These are phyloP conservation scores for Inonotus hispidus DNA, from an alignment of 1,284 basidiomycete genomes.

Conservation along the genomic window DNA sequence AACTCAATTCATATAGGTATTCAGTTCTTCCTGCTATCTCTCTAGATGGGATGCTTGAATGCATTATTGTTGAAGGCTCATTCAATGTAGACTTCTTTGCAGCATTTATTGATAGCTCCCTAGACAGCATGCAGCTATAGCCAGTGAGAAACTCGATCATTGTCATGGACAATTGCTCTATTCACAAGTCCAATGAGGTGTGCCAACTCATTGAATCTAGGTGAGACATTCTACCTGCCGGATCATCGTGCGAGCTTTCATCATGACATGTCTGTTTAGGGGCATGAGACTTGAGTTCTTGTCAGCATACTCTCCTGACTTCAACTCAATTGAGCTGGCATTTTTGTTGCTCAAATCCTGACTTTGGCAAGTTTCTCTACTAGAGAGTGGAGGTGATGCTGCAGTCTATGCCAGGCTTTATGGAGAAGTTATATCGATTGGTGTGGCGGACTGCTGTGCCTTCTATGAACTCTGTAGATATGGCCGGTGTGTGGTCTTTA, in stretches of 20 bases:
- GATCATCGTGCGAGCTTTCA: not conserved
- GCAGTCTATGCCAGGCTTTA: too few relatives aligned
- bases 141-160: not conserved
- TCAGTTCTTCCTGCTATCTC: not conserved
- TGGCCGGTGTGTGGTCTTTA: too few relatives aligned
- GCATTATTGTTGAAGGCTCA: not conserved
- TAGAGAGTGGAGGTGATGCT: too few relatives aligned
- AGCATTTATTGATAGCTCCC: not conserved
- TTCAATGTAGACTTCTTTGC: not conserved
- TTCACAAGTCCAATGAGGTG: not conserved
- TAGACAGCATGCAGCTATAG: not conserved
- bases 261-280: not conserved
- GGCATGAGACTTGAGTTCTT: slow-evolving; percentile 19
- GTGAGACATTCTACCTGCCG: not conserved
- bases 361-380: too few relatives aligned
- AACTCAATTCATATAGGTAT: too few relatives aligned
- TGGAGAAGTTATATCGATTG: too few relatives aligned
- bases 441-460: too few relatives aligned
- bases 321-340: slow-evolving; percentile 21
- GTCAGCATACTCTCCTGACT: slow-evolving; percentile 22
- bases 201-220: not conserved
- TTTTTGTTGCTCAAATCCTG: slow-evolving; percentile 20
- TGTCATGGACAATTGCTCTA: not conserved
- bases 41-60: not conserved
- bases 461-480: too few relatives aligned